Base-by-base conservation (phyloP, 2,329 filamentous ascomycete species). In the Cryoendolithus antarcticus region DNA sequence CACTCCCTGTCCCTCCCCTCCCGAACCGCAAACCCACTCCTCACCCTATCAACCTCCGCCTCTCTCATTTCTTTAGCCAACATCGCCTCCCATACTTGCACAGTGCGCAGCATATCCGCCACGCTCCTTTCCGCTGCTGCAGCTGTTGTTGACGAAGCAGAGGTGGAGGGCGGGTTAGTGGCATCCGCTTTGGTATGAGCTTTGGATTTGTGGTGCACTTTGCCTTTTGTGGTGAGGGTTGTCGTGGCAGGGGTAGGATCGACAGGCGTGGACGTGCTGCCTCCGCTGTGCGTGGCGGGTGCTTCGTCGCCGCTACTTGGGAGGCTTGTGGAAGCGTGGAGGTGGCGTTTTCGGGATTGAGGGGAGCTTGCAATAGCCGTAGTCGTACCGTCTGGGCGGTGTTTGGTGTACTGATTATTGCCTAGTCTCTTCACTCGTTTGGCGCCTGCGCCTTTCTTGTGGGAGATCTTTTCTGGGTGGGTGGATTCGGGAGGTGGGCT, bases 351-450 rank as follows among this genome's bases (percentile, higher is more conserved):
- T 39, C 49, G 46, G 44, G 48, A 47, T 35, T 51, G 50, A 3
- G 51, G 54, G 4, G 77, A 77, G 19, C 67, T 71, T 21, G 75
- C 72, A 24, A 67, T 47, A n/a, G 48, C 54, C 32, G 56, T 67
- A 11, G 71, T 68, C 4, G 55, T 58, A 32, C 40, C 46, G 38
- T 44, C 51, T 35, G 85, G 81, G 34, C 78, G 74, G 46, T 88
- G 81, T 54, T 80, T 82, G 1, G 82, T 88, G 52, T 89, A 88
- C 58, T 91, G 85, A 47, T 89, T 91, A 46, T 82, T 78, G 11
- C 82, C 80, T 42, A 75, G 56, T 78, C 53, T 80, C 77, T 48
- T 77, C 13, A 42, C 46, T 9, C 44, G 45, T 42, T 56, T 59
- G 70, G 49, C 76, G 72, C 53, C 77, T 69, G 41, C 74, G 55